Base-by-base conservation (phyloP, 352 stramenopile genomes). In the Globisporangium alternatum region DNA sequence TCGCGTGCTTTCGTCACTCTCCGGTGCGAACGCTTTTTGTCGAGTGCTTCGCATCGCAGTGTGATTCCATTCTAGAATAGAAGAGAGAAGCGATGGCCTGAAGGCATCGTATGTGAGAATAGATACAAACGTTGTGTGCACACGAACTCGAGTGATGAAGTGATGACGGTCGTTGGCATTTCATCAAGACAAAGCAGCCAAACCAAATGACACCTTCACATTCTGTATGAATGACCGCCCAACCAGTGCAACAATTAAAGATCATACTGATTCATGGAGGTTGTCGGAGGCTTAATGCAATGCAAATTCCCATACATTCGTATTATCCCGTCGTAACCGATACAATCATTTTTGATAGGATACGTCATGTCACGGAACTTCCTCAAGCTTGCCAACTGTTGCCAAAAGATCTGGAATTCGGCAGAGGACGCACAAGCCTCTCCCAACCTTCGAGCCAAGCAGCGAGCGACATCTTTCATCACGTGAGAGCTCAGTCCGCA, bases 1-100 rank as follows among this genome's bases (percentile, higher is more conserved):
- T 43, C 28, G 33, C 8, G 54, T 30, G 55, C 62, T 68, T 68
- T 68, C 62, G 54, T 68, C 62, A 31, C 56, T 64, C 62, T 68
- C 62, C 62, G 62, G 19, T 43, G 53, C 43, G 28, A 22, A 41
- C 12, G 28, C 19, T 41, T 56, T 17, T 48, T 21, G 43, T 48
- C 43, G 43, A 41, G 43, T 33, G 25, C 44, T 55, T n/a, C 28
- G 62, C 37, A 17, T 30, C 62, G 62, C 62, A 68, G 55, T 52
- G 62, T 37, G 62, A 68, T 68, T 68, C 55, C 62, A 45, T 56
- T 33, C 43, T 37, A 65, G 28, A 67, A 5, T 17, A 65, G 28
- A 45, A 49, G 2, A 28, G 22, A 47, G 28, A 33, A 35, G 30
- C 13, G 21, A 41, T 25, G 43, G 9, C 30, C 51, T n/a, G 15